These are phyloP conservation scores for Dalechampia spathulata DNA, from an alignment of 441 rosid genomes.

Conservation along the genomic window DNA sequence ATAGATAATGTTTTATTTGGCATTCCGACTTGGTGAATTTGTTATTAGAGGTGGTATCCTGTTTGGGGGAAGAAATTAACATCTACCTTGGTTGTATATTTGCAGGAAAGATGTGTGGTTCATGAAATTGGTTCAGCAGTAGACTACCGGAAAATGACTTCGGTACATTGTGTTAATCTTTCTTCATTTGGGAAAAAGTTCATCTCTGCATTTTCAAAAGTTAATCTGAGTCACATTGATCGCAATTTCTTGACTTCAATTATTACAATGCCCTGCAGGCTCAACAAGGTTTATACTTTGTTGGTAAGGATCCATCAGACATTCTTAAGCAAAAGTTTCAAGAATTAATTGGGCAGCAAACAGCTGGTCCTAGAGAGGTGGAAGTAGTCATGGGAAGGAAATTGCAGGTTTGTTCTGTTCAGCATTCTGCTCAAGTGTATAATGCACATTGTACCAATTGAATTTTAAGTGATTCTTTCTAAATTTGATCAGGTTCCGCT, in stretches of 20 bases:
- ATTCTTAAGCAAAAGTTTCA: conserved; percentile 56
- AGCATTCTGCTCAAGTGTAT: background rate
- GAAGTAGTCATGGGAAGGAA: conserved; percentile 97
- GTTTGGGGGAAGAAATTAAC: conserved; percentile 4
- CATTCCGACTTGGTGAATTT: background rate
- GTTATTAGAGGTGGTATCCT: background rate
- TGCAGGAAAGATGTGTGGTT: conserved; percentile 68
- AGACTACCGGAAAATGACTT: conserved; percentile 85
- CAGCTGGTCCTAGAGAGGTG: conserved; percentile 51
- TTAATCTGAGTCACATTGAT: background rate
- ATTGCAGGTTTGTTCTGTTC: conserved; percentile 43
- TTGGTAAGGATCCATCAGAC: conserved; percentile 53
- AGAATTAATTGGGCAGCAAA: conserved; percentile 54
- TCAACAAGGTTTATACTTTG: conserved; percentile 82
- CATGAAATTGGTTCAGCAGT: conserved; percentile 86
- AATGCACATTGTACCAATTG: background rate
- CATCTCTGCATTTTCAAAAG: conserved; percentile 10
- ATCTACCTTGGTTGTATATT: conserved; percentile 8
- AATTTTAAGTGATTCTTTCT: conserved; percentile 16
- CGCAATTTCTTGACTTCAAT: too few species aligned
- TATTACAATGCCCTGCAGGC: conserved; percentile 46
- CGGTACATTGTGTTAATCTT: conserved; percentile 34
- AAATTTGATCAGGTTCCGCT: conserved; percentile 47
- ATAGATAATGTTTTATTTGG: conserved; percentile 1
- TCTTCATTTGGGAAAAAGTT: conserved; percentile 13